These are phyloP conservation scores for Schizophyllum commune DNA, from an alignment of 1,284 basidiomycete genomes.

Conservation along the genomic window DNA sequence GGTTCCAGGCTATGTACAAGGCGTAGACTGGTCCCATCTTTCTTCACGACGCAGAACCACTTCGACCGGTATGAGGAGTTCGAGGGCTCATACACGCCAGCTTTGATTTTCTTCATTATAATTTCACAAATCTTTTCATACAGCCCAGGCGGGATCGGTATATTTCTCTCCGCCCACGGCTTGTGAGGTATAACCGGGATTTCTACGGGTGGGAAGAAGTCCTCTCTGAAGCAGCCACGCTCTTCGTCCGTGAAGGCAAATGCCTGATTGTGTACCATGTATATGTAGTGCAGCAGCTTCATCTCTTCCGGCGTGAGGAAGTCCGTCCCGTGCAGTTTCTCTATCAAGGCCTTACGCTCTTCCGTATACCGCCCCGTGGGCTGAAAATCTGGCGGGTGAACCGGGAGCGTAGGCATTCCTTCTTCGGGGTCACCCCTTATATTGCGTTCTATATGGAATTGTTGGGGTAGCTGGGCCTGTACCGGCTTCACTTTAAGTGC, in stretches of 20 bases:
- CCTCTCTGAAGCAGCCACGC: slow-evolving; percentile 22
- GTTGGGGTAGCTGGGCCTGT: neutral
- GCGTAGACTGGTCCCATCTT: slow-evolving; percentile 24
- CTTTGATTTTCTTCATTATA: slow-evolving; percentile 22
- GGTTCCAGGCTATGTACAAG: slow-evolving; percentile 24
- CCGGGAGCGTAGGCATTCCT: slow-evolving; percentile 10
- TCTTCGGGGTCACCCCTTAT: slow-evolving; percentile 15
- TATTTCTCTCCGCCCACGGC: slow-evolving; percentile 28
- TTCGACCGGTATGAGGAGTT: slow-evolving; percentile 28
- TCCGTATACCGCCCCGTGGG: slow-evolving; percentile 6
- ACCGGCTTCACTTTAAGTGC: too few species aligned
- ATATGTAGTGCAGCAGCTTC: slow-evolving; percentile 16
- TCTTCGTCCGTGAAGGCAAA: slow-evolving; percentile 28
- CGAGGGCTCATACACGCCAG: slow-evolving; percentile 29
- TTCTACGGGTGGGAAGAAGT: slow-evolving; percentile 26
- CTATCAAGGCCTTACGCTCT: slow-evolving; percentile 3
- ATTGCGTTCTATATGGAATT: neutral
- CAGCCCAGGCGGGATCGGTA: slow-evolving; percentile 31
- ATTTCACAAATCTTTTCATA: slow-evolving; percentile 24
- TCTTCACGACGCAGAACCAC: slow-evolving; percentile 33
- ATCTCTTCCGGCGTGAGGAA: slow-evolving; percentile 15
- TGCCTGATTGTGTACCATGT: slow-evolving; percentile 13
- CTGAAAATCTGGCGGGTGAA: slow-evolving; percentile 1
- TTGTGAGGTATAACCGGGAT: slow-evolving; percentile 26
- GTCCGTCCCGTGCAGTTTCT: slow-evolving; percentile 1